A percentile compares a stretch with the other conserved stretches of the same genome.
phyloP scores from a whole-genome alignment of 306 rosid species.

The Acacia melanoxylon region DNA sequence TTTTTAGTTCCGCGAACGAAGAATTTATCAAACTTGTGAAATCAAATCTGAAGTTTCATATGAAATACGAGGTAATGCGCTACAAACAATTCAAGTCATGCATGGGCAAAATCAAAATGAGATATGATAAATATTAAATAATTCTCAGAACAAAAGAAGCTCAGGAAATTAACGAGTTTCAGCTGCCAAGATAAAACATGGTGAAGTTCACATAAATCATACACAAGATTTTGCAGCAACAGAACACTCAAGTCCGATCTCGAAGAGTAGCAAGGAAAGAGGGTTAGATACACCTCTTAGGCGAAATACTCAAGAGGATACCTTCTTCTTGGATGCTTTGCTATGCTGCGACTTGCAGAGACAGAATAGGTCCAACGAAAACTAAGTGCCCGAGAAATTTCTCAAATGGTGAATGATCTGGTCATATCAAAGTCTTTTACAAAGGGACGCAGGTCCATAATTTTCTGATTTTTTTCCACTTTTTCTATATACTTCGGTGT shows the following conservation, averaged over 20 bases:
- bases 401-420: neutral
- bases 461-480: no score
- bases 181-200: neutral
- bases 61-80: neutral
- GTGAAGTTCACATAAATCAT: neutral
- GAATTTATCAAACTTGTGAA: neutral
- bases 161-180: neutral
- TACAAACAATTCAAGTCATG: neutral
- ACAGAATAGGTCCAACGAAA: conserved; percentile 14
- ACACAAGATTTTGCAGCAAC: conserved; percentile 7
- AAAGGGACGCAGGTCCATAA: no score
- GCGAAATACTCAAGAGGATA: neutral
- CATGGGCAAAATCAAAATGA: neutral
- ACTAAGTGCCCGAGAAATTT: conserved; percentile 6
- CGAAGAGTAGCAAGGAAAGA: neutral
- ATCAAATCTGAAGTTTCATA: neutral
- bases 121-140: neutral
- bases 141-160: neutral
- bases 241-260: conserved; percentile 2
- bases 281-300: neutral
- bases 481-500: no score
- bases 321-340: conserved; percentile 14
- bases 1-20: neutral
- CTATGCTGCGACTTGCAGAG: neutral
- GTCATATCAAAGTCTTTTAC: no score